Conservation (phyloP, 2,329 filamentous ascomycete genomes). For the Rutstroemia sydowiana region DNA sequence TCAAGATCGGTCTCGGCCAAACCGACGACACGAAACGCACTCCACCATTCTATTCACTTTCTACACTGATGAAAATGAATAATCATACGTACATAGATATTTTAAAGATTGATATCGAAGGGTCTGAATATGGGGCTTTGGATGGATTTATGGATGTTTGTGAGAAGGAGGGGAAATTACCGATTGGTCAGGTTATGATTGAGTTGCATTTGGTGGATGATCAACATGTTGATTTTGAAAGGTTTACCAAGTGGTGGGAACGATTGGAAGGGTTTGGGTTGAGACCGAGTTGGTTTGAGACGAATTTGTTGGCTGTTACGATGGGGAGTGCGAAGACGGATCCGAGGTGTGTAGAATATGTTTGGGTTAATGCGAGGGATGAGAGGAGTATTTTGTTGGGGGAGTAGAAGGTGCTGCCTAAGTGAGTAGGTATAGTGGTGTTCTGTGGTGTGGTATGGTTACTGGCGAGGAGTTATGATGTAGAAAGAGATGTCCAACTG, state of each 20-base stretch:
- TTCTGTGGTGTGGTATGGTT: too few relatives aligned
- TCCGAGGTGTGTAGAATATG: constrained; percentile 27
- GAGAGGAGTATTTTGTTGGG: constrained; percentile 19
- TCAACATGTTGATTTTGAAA: constrained; percentile 19
- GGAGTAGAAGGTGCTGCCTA: constrained; percentile 8
- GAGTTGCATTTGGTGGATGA: constrained; percentile 25
- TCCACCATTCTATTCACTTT: constrained; percentile 32
- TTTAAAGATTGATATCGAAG: constrained; percentile 36
- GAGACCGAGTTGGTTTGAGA: constrained; percentile 26
- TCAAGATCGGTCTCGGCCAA: constrained; percentile 29
- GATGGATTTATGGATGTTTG: constrained; percentile 23
- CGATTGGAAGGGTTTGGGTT: constrained; percentile 26
- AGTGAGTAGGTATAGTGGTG: too few relatives aligned
- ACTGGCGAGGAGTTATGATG: too few relatives aligned
- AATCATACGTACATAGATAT: constrained; percentile 35
- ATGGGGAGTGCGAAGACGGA: constrained; percentile 20
- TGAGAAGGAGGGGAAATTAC: constrained; percentile 14
- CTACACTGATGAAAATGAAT: constrained; percentile 34
- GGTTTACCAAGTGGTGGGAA: constrained; percentile 28
- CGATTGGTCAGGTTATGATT: constrained; percentile 25
- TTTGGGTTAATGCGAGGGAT: constrained; percentile 25
- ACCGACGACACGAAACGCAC: constrained; percentile 23
- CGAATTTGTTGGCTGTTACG: constrained; percentile 26
- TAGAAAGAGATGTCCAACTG: too few relatives aligned
- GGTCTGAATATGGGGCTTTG: constrained; percentile 31